Evolutionary conservation across 176 grass and related monocot genomes (phyloP).

Genomic region (Ampelocalamus luodianensis): DNA sequence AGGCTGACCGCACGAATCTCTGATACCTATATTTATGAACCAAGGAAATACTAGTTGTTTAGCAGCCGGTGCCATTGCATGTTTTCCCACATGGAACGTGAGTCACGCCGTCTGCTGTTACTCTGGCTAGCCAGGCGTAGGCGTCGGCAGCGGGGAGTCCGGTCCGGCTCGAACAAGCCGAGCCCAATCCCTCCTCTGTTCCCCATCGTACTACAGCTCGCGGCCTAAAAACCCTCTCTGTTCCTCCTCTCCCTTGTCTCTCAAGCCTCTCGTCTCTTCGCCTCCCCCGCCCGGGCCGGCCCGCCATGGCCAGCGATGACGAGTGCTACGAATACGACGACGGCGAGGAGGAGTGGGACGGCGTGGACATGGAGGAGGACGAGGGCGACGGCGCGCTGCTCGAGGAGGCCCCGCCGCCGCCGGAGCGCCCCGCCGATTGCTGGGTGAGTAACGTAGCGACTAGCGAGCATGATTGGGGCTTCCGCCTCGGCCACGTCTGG

Average conservation of each 20-base stretch:
- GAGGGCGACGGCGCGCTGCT: constrained; percentile 34
- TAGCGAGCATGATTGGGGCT: background rate
- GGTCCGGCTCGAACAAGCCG: too few relatives aligned
- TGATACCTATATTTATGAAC: too few relatives aligned
- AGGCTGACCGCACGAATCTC: too few relatives aligned
- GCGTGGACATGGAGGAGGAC: constrained; percentile 19
- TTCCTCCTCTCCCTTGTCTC: background rate
- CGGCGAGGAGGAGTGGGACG: background rate
- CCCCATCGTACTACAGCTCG: too few relatives aligned
- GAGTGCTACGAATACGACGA: constrained; percentile 27
- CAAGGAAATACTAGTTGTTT: too few relatives aligned
- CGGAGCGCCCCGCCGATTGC: constrained; percentile 24
- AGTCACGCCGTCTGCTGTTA: too few relatives aligned
- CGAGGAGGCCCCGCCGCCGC: constrained; percentile 11
- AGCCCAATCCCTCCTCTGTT: too few relatives aligned
- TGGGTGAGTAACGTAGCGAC: constrained; percentile 28
- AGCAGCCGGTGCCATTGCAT: too few relatives aligned
- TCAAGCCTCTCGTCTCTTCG: background rate
- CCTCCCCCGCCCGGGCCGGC: background rate
- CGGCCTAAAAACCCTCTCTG: too few relatives aligned
- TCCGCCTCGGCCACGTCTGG: constrained; percentile 5
- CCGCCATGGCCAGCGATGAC: constrained; percentile 33
- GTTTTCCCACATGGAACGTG: too few relatives aligned
- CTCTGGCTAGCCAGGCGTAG: too few relatives aligned
- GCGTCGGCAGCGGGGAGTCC: too few relatives aligned